Percentiles rank a stretch among this genome's conserved stretches.
phyloP scores from a whole-genome alignment of 164 flowering plant genomes.

The Houttuynia cordata region DNA sequence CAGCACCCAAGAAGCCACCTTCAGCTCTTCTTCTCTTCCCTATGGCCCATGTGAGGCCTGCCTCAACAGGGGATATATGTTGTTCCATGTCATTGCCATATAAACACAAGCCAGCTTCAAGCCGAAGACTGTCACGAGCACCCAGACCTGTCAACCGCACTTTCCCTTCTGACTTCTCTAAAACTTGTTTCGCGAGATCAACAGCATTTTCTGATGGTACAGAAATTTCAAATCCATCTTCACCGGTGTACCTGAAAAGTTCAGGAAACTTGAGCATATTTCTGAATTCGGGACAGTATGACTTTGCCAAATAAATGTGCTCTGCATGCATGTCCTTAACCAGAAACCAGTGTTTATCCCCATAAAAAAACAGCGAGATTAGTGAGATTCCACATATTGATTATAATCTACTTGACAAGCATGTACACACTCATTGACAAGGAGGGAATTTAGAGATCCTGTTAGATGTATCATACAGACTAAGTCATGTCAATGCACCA shows the following conservation, averaged over 20 bases:
- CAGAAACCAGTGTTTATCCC: too few relatives aligned
- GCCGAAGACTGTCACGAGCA: conserved; percentile 95
- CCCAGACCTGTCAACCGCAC: conserved; percentile 89
- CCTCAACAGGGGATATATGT: conserved; percentile 83
- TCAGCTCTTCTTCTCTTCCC: conserved; percentile 90
- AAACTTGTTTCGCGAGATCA: conserved; percentile 80
- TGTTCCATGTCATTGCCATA: conserved; percentile 99
- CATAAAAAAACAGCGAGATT: too few relatives aligned
- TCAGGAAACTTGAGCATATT: neutral
- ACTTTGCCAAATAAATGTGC: too few relatives aligned
- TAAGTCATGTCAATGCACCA: too few relatives aligned
- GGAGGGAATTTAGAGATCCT: too few relatives aligned
- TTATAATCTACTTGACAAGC: too few relatives aligned
- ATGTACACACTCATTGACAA: too few relatives aligned
- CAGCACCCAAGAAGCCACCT: conserved; percentile 91
- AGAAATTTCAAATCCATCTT: conserved; percentile 98
- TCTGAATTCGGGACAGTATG: too few relatives aligned
- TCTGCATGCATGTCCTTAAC: too few relatives aligned
- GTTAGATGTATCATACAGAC: too few relatives aligned
- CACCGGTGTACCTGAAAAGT: conserved; percentile 83
- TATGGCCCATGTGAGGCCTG: conserved; percentile 94
- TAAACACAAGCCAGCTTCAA: conserved; percentile 90
- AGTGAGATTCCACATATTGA: too few relatives aligned
- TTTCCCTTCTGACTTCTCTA: conserved; percentile 91
- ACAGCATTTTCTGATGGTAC: conserved; percentile 85